Percentiles rank a stretch among this genome's conserved stretches.
These are phyloP conservation scores for Teunomyces barrocoloradensis DNA, from an alignment of 805 yeast species.

Conservation along the genomic window DNA sequence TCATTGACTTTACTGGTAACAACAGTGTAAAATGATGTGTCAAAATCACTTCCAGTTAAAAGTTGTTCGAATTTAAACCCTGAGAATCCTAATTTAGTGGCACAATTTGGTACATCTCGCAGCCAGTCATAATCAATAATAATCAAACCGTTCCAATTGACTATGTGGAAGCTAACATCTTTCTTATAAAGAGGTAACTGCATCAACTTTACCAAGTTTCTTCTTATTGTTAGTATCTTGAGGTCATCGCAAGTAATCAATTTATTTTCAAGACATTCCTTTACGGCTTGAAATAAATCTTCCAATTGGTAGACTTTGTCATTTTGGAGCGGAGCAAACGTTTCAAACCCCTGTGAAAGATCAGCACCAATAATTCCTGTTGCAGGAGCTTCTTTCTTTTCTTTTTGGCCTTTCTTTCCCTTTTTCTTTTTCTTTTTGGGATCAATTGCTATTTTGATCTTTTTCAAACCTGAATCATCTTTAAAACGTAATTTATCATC, in stretches of 20 bases:
- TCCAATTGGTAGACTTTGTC: slow-evolving; percentile 15
- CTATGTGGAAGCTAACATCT: slow-evolving; percentile 14
- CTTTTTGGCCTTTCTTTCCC: slow-evolving; percentile 1
- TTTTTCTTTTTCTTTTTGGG: neutral
- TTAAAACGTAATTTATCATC: slow-evolving; percentile 1
- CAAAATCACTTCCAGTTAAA: slow-evolving; percentile 9
- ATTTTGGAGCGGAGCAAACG: slow-evolving; percentile 9
- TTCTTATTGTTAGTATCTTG: slow-evolving; percentile 15
- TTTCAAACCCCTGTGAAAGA: slow-evolving; percentile 15
- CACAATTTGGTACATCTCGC: slow-evolving; percentile 1
- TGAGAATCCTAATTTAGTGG: slow-evolving; percentile 13
- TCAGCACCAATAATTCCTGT: slow-evolving; percentile 16
- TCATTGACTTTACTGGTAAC: slow-evolving; percentile 10
- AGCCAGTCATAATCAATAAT: slow-evolving; percentile 20
- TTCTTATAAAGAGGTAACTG: slow-evolving; percentile 17
- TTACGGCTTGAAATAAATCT: slow-evolving; percentile 11
- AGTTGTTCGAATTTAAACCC: slow-evolving; percentile 23
- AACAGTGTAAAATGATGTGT: slow-evolving; percentile 14
- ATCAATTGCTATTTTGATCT: neutral
- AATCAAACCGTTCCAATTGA: slow-evolving; percentile 16
- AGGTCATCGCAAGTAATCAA: slow-evolving; percentile 4
- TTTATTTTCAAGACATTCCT: slow-evolving; percentile 8
- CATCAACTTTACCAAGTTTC: slow-evolving; percentile 18
- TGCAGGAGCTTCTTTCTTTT: slow-evolving; percentile 4
- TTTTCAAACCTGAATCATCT: slow-evolving; percentile 7